Percentiles rank a stretch among this genome's conserved stretches.
Evolutionary conservation across 352 stramenopile genomes (phyloP).

Genomic region (Thalassiosira ordinaria): DNA sequence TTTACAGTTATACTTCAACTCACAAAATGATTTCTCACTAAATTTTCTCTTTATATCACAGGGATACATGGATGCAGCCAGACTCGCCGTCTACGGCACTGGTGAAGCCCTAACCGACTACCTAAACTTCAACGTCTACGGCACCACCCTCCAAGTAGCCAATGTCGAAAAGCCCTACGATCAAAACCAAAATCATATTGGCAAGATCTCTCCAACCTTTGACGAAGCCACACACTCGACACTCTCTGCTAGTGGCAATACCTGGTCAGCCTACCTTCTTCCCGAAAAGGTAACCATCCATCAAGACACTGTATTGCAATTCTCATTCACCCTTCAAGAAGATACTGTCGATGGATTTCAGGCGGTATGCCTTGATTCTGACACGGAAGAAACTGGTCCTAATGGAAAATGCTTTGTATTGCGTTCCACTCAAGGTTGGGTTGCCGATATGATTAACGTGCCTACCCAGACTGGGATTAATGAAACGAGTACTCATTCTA

Average conservation of each 20-base stretch:
- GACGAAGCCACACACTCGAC: neutral
- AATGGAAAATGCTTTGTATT: conserved; percentile 29
- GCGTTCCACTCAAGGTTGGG: conserved; percentile 6
- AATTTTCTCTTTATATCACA: too few species aligned
- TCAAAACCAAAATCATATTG: too few species aligned
- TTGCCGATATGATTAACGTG: conserved; percentile 11
- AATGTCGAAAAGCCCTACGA: neutral
- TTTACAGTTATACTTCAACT: too few species aligned
- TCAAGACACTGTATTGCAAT: conserved; percentile 15
- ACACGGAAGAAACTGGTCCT: conserved; percentile 7
- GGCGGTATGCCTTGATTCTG: conserved; percentile 20
- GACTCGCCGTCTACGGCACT: neutral
- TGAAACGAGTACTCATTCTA: conserved; percentile 10
- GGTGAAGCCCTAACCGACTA: neutral
- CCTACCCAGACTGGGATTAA: neutral
- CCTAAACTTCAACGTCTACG: conserved; percentile 13
- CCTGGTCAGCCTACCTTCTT: neutral
- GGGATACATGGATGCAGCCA: neutral
- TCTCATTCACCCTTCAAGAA: conserved; percentile 12
- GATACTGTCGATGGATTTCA: conserved; percentile 14
- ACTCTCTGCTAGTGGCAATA: neutral
- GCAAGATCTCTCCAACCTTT: too few species aligned
- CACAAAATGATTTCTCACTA: too few species aligned
- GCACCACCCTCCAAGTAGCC: neutral
- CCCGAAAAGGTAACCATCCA: neutral